A percentile compares a stretch with the other conserved stretches of the same genome.
These are phyloP conservation scores for Ajuga chamaepitys DNA, from an alignment of 257 asterid genomes.

Conservation along the genomic window DNA sequence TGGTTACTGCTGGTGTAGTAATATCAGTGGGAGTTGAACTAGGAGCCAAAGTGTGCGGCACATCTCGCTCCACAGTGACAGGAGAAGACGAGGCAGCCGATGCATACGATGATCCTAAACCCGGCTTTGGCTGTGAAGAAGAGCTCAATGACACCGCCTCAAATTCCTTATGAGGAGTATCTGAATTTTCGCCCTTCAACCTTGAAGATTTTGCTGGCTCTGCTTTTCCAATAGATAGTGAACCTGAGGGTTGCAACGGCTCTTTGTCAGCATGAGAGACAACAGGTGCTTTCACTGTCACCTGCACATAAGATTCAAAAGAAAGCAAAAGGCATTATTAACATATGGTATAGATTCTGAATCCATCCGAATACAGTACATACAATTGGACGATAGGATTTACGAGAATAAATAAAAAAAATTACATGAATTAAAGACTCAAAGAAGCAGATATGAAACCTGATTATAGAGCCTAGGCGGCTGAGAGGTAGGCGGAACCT, in stretches of 20 bases:
- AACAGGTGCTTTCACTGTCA: conserved; percentile 63
- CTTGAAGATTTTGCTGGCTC: conserved; percentile 32
- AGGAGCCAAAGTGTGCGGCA: conserved; percentile 11
- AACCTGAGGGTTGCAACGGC: conserved; percentile 25
- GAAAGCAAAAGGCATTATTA: background rate
- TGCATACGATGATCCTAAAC: conserved; percentile 24
- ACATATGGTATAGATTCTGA: background rate
- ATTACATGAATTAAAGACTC: background rate
- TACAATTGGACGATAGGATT: background rate
- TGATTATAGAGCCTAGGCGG: conserved; percentile 54
- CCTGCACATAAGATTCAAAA: conserved; percentile 29
- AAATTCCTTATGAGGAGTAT: conserved; percentile 32
- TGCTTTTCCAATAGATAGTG: conserved; percentile 35
- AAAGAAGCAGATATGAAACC: conserved; percentile 34
- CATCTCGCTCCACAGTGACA: conserved; percentile 22
- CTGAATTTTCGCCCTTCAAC: conserved; percentile 23
- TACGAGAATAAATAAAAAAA: too few species aligned
- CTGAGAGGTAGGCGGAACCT: conserved; percentile 50
- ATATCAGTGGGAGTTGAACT: conserved; percentile 24
- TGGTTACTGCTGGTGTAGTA: conserved; percentile 13
- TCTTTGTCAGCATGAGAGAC: conserved; percentile 48
- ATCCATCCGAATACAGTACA: background rate
- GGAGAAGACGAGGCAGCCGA: conserved; percentile 25
- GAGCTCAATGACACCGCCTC: conserved; percentile 31
- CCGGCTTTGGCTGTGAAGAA: conserved; percentile 37